A percentile compares a stretch with the other conserved stretches of the same genome.
phyloP scores from a whole-genome alignment of 2,329 filamentous ascomycete genomes.

The Calonectria hongkongensis region DNA sequence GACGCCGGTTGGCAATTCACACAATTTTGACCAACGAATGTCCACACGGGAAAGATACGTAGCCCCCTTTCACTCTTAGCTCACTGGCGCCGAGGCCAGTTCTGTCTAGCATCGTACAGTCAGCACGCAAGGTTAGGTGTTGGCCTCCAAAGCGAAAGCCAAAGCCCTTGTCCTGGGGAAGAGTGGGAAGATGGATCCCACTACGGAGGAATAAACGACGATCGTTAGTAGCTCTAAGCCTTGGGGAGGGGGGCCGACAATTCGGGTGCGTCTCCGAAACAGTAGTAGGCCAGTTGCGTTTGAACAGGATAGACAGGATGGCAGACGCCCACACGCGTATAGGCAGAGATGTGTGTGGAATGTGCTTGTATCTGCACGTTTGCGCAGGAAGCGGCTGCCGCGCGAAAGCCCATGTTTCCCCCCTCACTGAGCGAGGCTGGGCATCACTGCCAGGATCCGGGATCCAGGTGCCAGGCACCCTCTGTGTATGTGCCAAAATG shows the following conservation, averaged over 20 bases:
- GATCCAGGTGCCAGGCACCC: conserved; percentile 1
- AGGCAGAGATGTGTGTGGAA: neutral
- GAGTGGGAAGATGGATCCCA: conserved; percentile 43
- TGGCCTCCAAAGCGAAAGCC: conserved; percentile 15
- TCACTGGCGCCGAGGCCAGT: conserved; percentile 15
- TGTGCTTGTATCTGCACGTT: neutral
- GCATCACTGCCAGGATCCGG: conserved; percentile 9
- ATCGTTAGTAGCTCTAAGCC: conserved; percentile 36
- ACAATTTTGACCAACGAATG: conserved; percentile 35
- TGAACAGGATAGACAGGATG: conserved; percentile 11
- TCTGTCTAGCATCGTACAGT: conserved; percentile 31
- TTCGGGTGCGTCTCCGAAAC: conserved; percentile 35
- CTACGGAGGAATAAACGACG: conserved; percentile 38
- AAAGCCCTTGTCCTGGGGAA: conserved; percentile 40
- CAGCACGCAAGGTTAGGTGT: conserved; percentile 41
- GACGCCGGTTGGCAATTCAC: conserved; percentile 38
- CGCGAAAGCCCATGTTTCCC: conserved; percentile 21
- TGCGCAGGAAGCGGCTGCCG: conserved; percentile 38
- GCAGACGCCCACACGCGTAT: conserved; percentile 1
- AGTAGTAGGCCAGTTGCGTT: conserved; percentile 37
- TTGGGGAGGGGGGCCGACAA: conserved; percentile 15
- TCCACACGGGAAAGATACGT: conserved; percentile 31
- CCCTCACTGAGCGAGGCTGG: conserved; percentile 3
- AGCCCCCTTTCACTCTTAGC: conserved; percentile 28
- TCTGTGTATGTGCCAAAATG: conserved; percentile 28